A percentile compares a stretch with the other conserved stretches of the same genome.
These are phyloP conservation scores for Crepidotus sp. DNA, from an alignment of 1,284 basidiomycete genomes.

Conservation along the genomic window DNA sequence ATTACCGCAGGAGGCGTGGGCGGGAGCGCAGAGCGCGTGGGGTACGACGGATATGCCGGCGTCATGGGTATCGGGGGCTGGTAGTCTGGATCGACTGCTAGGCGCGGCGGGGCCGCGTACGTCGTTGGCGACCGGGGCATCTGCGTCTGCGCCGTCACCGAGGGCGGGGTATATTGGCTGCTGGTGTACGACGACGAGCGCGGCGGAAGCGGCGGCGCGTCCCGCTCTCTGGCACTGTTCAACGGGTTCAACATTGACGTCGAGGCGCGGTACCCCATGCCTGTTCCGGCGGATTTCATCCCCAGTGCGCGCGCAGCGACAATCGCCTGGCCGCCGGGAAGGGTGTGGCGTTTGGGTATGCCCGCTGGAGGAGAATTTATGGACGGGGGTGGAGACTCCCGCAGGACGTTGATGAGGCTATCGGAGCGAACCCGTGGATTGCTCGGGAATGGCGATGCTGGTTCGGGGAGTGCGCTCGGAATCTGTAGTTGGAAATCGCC, in stretches of 20 bases:
- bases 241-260: constrained; percentile 23
- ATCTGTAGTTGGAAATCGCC: constrained; percentile 14
- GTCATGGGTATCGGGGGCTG: constrained; percentile 60
- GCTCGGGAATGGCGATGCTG: constrained; percentile 59
- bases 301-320: constrained; percentile 33
- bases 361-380: constrained; percentile 34
- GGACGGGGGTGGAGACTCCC: constrained; percentile 17
- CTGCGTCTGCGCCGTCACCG: constrained; percentile 6
- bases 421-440: constrained; percentile 18
- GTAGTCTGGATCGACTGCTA: constrained; percentile 15
- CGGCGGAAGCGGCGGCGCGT: constrained; percentile 28
- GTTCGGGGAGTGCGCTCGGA: constrained; percentile 55
- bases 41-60: constrained; percentile 45
- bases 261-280: constrained; percentile 25
- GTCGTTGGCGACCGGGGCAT: constrained; percentile 13
- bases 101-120: constrained; percentile 12
- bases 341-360: constrained; percentile 51
- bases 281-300: constrained; percentile 18
- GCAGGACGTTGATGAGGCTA: constrained; percentile 19
- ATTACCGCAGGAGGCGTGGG: constrained; percentile 32
- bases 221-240: constrained; percentile 19
- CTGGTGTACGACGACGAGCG: constrained; percentile 15
- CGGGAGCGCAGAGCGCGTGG: constrained; percentile 34
- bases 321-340: constrained; percentile 29
- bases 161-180: constrained; percentile 13